Evolutionary conservation across 305 asterid genomes (phyloP), one percentile per base, ranked within the genome.

Genomic region (Fraxinus sp.): DNA sequence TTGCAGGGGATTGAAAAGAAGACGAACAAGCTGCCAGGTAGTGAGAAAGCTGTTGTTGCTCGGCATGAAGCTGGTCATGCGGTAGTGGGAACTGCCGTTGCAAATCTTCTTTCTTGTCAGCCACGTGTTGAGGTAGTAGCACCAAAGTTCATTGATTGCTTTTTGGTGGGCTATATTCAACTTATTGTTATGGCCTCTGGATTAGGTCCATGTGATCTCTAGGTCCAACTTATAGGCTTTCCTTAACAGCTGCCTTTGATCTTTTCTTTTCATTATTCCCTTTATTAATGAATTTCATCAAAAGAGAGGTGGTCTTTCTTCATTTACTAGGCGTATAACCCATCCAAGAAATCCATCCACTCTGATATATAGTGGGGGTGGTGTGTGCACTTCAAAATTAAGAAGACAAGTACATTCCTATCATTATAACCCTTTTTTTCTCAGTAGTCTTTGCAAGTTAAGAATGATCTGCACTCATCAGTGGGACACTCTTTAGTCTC

Each of bases 21-120:
- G 94, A 93, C 96, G 35, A 89, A 97, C 85, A 97, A 90, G 90
- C 89, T 97, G 88, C 94, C 92, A 86, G 98, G 98, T 82, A 88
- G 90, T 86, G 99, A 97, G 94, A 97, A 93, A 88, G 98, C 95
- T 77, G 98, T 93, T 86, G 98, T 97, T 86, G 98, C 99, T 59
- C 89, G 98, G 72, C 99, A 97, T 89, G 99, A 97, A 90, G 99
- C 97, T 86, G 99, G 99, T 75, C 99, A 97, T 84, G 99, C 99
- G 24, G 98, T 97, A 70, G 98, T 97, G 68, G 99, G 98, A 79
- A 97, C 98, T 73, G 99, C 98, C 77, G 98, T 97, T 84, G 98
- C 99, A 49, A 93, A 91, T 88, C 98, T 97, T 86, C 95, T 97
- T 83, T 81, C 96, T 74, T 97, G 97, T 71, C 99, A 97, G 87